A percentile compares a stretch with the other conserved stretches of the same genome.
These are phyloP conservation scores for Scutellaria baicalensis DNA, from an alignment of 257 asterid genomes.

Conservation along the genomic window DNA sequence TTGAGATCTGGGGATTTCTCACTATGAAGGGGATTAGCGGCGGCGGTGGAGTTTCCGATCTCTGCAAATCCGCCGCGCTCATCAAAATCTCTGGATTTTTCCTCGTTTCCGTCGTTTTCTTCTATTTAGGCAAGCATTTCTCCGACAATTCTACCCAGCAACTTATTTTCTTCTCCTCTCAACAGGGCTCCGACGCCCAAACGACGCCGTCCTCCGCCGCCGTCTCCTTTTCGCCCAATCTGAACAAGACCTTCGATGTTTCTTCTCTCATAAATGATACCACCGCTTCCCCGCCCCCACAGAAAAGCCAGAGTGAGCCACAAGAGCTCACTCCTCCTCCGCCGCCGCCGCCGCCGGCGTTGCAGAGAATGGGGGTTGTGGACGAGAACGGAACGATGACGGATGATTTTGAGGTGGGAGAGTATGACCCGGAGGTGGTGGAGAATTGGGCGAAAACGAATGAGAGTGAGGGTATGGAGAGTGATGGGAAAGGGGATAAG, in stretches of 20 bases:
- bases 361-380: constrained; percentile 81
- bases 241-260: constrained; percentile 38
- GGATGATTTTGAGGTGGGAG: constrained; percentile 75
- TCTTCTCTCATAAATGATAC: constrained; percentile 36
- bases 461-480: constrained; percentile 37
- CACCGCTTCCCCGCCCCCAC: not conserved
- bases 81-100: constrained; percentile 41
- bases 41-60: constrained; percentile 33
- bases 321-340: constrained; percentile 3
- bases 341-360: constrained; percentile 42
- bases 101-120: constrained; percentile 48
- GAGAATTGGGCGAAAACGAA: constrained; percentile 50
- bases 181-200: constrained; percentile 18
- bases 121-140: constrained; percentile 65
- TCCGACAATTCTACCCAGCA: constrained; percentile 50
- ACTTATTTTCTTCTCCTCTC: constrained; percentile 54
- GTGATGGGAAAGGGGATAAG: constrained; percentile 29
- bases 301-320: not conserved
- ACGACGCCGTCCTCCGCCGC: constrained; percentile 13
- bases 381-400: constrained; percentile 81
- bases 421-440: constrained; percentile 53
- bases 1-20: constrained; percentile 22
- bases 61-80: constrained; percentile 41
- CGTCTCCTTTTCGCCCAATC: constrained; percentile 52
- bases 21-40: constrained; percentile 34